Evolutionary conservation across 139 green algal genomes (phyloP).

Genomic region (Haematococcus sp.): DNA sequence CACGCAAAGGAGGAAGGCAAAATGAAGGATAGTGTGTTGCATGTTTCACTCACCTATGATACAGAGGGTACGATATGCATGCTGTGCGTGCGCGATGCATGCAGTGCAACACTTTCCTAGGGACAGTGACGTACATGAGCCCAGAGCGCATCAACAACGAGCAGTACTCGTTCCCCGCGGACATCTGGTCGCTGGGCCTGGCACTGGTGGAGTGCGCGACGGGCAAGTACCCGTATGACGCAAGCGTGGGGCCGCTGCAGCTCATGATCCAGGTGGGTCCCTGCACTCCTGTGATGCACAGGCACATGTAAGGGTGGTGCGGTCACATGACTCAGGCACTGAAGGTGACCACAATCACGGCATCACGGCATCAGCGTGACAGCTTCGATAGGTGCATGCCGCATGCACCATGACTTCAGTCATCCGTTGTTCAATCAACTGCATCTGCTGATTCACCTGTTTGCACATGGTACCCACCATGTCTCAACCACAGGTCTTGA

Average conservation of each 20-base stretch:
- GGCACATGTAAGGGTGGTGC: too few relatives aligned
- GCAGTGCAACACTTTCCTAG: conserved; percentile 84
- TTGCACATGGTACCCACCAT: not conserved
- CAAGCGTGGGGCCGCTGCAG: conserved; percentile 60
- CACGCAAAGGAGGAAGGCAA: too few relatives aligned
- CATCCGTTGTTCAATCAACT: not conserved
- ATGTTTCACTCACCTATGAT: too few relatives aligned
- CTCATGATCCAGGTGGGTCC: conserved; percentile 74
- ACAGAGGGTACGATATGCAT: too few relatives aligned
- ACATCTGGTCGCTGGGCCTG: conserved; percentile 90
- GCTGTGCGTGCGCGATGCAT: not conserved
- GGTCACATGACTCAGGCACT: too few relatives aligned
- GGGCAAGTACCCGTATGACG: conserved; percentile 89
- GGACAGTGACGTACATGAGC: conserved; percentile 98
- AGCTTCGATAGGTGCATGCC: too few relatives aligned
- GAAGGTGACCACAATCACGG: too few relatives aligned
- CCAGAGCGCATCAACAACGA: conserved; percentile 89
- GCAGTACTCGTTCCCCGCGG: conserved; percentile 77
- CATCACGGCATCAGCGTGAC: not conserved
- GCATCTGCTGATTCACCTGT: too few relatives aligned
- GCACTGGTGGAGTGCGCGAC: conserved; percentile 85
- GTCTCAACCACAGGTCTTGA: conserved; percentile 61
- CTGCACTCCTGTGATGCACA: not conserved
- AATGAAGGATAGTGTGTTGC: too few relatives aligned
- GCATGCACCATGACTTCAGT: too few relatives aligned